Conservation (phyloP, 208 protist species). For the Spongospora subterranea region DNA sequence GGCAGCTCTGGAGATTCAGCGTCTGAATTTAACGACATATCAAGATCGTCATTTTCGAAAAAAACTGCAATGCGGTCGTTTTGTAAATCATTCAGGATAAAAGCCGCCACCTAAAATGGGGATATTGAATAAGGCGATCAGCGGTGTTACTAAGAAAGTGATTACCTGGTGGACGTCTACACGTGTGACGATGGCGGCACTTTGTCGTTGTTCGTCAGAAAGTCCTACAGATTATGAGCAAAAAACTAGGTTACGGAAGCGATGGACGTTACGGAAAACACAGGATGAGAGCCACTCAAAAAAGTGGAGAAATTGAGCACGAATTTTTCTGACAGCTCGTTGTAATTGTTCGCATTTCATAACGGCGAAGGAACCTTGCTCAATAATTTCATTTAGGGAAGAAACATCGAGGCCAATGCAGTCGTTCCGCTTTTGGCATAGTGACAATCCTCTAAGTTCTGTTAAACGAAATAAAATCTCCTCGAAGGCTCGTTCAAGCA, state of each 20-base stretch:
- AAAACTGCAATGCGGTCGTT: not conserved
- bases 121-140: no score
- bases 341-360: not conserved
- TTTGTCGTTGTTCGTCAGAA: not conserved
- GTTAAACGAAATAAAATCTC: not conserved
- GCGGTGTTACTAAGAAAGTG: no score
- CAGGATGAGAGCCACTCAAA: not conserved
- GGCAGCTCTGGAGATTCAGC: not conserved
- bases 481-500: not conserved
- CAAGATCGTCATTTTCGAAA: not conserved
- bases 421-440: not conserved
- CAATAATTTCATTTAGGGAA: not conserved
- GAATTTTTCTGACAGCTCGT: not conserved
- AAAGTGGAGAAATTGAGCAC: not conserved
- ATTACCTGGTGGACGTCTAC: not conserved
- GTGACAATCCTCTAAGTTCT: slow-evolving; percentile 9
- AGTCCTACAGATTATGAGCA: not conserved
- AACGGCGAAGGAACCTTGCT: not conserved
- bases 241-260: no score
- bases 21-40: not conserved
- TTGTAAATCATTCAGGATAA: not conserved
- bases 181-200: not conserved
- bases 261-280: no score
- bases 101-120: no score
- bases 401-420: slow-evolving; percentile 26